Conservation (phyloP, 2,329 filamentous ascomycete species). For the Xylariomycetidae sp. region DNA sequence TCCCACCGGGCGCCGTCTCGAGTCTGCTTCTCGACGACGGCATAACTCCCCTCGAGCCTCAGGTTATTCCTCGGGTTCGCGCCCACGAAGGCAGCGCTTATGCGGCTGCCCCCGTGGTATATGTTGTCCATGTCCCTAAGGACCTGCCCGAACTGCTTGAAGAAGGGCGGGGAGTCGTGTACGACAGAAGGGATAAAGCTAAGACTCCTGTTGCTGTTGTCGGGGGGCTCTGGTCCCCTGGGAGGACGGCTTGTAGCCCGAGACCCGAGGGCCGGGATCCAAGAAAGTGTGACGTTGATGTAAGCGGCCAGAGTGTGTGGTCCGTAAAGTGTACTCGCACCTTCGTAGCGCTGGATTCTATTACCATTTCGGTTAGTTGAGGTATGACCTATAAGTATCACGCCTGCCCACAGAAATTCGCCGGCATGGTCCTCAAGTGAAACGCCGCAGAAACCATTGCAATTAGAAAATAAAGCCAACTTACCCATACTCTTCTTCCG, state of each 20-base stretch:
- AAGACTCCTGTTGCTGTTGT: slow-evolving; percentile 70
- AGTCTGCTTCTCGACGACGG: slow-evolving; percentile 61
- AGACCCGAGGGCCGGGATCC: slow-evolving; percentile 61
- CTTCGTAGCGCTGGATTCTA: slow-evolving; percentile 80
- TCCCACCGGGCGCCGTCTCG: slow-evolving; percentile 46
- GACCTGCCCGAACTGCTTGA: slow-evolving; percentile 66
- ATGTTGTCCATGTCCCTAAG: slow-evolving; percentile 44
- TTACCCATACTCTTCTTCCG: slow-evolving; percentile 68
- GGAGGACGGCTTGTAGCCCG: slow-evolving; percentile 34
- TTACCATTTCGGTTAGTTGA: slow-evolving; percentile 25
- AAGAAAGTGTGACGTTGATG: slow-evolving; percentile 70
- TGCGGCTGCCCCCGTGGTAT: slow-evolving; percentile 53
- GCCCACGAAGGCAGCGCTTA: slow-evolving; percentile 69
- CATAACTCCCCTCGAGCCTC: slow-evolving; percentile 70
- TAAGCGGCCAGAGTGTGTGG: slow-evolving; percentile 81
- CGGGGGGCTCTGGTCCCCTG: slow-evolving; percentile 60
- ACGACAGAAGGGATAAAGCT: slow-evolving; percentile 77
- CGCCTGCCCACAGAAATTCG: not conserved
- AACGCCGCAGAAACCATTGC: slow-evolving; percentile 1
- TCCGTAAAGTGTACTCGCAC: slow-evolving; percentile 82
- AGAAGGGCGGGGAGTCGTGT: slow-evolving; percentile 61
- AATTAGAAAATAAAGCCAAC: slow-evolving; percentile 21
- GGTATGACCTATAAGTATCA: slow-evolving; percentile 5
- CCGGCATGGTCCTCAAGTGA: not conserved
- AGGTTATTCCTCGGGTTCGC: slow-evolving; percentile 88